Conservation (phyloP, 2,329 filamentous ascomycete genomes). For the Myriosclerotinia duriaeana region DNA sequence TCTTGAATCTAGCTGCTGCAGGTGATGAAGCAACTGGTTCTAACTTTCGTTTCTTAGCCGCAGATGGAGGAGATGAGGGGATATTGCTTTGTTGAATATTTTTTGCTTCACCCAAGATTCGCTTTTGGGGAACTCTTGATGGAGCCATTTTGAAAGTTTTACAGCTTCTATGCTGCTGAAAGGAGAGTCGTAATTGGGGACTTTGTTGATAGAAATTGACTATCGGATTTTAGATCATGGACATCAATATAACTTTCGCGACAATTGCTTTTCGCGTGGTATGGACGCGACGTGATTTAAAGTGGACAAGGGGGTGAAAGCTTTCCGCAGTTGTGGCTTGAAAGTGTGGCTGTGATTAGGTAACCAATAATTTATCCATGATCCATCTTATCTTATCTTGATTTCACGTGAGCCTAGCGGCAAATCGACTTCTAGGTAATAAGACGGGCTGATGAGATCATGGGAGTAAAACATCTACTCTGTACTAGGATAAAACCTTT, state of each 20-base stretch:
- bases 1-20: conserved; percentile 57
- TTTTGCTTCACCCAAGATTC: conserved; percentile 67
- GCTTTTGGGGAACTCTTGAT: conserved; percentile 64
- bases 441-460: background rate
- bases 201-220: background rate
- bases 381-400: background rate
- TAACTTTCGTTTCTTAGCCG: conserved; percentile 77
- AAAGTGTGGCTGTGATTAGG: background rate
- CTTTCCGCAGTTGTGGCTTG: background rate
- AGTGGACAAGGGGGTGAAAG: conserved; percentile 12
- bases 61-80: conserved; percentile 51
- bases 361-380: background rate
- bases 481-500: background rate
- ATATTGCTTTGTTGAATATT: conserved; percentile 55
- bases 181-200: conserved; percentile 3
- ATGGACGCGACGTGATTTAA: conserved; percentile 26
- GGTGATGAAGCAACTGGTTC: conserved; percentile 58
- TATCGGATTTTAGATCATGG: background rate
- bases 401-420: background rate
- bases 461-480: background rate
- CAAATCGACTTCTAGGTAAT: background rate
- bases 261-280: conserved; percentile 12
- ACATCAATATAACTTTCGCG: conserved; percentile 19
- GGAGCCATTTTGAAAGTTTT: conserved; percentile 36
- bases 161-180: conserved; percentile 16